Percentiles rank a stretch among this genome's conserved stretches.
phyloP scores from a whole-genome alignment of 2,329 filamentous ascomycete species.

The Teratosphaeria epicoccoides region DNA sequence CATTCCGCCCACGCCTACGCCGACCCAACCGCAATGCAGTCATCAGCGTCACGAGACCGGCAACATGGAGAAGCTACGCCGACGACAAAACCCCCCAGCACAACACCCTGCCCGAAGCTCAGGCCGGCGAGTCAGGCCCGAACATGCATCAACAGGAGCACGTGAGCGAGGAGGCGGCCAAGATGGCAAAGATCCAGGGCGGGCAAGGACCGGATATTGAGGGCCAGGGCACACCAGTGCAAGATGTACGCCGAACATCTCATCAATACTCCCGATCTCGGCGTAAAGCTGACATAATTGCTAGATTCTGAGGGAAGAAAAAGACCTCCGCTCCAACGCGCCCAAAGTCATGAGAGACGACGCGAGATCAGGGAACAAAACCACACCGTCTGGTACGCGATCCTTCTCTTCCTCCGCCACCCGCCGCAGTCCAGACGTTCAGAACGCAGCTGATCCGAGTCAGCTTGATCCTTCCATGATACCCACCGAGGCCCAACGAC shows the following conservation, averaged over 20 bases:
- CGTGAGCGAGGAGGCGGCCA: conserved; percentile 55
- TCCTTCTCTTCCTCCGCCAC: conserved; percentile 49
- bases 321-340: conserved; percentile 50
- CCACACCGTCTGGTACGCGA: conserved; percentile 27
- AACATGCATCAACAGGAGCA: conserved; percentile 46
- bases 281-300: background rate
- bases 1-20: conserved; percentile 6
- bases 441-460: background rate
- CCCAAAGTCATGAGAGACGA: conserved; percentile 57
- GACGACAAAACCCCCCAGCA: conserved; percentile 13
- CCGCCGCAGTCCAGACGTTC: conserved; percentile 15
- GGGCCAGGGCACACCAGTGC: conserved; percentile 52
- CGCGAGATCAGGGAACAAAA: conserved; percentile 31
- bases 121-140: conserved; percentile 28
- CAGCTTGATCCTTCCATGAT: conserved; percentile 19
- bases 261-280: background rate
- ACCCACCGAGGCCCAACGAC: conserved; percentile 16
- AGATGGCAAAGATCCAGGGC: conserved; percentile 48
- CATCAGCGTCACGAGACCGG: conserved; percentile 13
- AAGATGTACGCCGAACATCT: conserved; percentile 42
- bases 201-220: conserved; percentile 50
- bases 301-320: conserved; percentile 55
- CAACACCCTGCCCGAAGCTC: conserved; percentile 18
- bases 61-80: conserved; percentile 12
- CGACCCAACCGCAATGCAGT: conserved; percentile 15